Conservation (phyloP, 1,284 basidiomycete genomes). For the Ustilago bromivora region DNA sequence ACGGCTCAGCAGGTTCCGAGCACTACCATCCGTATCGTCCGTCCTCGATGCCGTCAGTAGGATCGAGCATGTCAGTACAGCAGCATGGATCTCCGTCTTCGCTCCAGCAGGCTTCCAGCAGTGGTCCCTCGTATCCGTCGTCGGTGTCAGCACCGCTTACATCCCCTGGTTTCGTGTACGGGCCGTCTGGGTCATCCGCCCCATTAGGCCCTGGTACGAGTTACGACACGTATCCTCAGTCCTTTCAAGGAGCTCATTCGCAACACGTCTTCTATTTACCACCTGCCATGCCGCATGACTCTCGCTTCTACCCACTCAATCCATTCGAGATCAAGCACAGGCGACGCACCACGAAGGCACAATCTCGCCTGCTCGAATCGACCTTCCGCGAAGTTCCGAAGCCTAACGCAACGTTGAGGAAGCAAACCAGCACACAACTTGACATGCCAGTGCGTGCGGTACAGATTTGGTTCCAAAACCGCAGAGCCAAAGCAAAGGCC, state of each 20-base stretch:
- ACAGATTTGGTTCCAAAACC: conserved; percentile 64
- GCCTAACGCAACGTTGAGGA: conserved; percentile 56
- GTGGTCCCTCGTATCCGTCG: neutral
- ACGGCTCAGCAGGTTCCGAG: conserved; percentile 11
- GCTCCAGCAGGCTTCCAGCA: neutral
- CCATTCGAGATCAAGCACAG: conserved; percentile 66
- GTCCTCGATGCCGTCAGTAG: conserved; percentile 13
- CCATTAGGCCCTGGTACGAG: neutral
- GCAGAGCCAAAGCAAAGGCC: conserved; percentile 61
- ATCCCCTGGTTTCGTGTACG: conserved; percentile 28
- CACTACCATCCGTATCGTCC: conserved; percentile 30
- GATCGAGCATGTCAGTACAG: conserved; percentile 10
- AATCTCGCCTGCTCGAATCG: conserved; percentile 59
- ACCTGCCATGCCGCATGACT: conserved; percentile 22
- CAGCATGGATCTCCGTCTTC: conserved; percentile 13
- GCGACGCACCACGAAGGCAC: conserved; percentile 60
- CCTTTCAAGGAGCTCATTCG: conserved; percentile 12
- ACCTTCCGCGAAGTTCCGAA: conserved; percentile 61
- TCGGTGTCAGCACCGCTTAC: conserved; percentile 5
- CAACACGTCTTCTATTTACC: conserved; percentile 37
- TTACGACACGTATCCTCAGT: conserved; percentile 14
- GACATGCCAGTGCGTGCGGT: conserved; percentile 60
- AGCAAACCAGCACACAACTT: conserved; percentile 55
- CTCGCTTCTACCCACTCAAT: conserved; percentile 48
- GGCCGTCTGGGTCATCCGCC: conserved; percentile 12